These are phyloP conservation scores for Alternaria arborescens DNA, from an alignment of 2,329 filamentous ascomycete genomes.

Conservation along the genomic window DNA sequence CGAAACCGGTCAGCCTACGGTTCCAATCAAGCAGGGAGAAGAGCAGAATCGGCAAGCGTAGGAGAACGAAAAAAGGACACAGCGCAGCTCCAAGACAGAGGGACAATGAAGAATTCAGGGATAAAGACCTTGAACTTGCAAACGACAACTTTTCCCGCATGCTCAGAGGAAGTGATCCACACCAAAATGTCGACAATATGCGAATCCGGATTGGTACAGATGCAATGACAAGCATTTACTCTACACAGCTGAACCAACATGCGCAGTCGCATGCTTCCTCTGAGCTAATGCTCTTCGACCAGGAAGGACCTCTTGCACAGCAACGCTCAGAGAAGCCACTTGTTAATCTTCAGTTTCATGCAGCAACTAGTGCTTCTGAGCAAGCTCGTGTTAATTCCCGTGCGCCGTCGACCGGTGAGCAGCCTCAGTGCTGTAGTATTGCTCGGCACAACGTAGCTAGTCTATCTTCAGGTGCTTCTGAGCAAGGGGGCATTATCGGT, in stretches of 20 bases:
- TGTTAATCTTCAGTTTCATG: constrained; percentile 9
- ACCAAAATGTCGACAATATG: constrained; percentile 34
- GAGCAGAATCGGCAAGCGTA: constrained; percentile 44
- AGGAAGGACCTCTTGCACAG: constrained; percentile 26
- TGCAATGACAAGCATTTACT: constrained; percentile 40
- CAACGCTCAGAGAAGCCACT: constrained; percentile 7
- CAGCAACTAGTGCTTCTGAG: constrained; percentile 6
- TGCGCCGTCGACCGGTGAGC: constrained; percentile 10
- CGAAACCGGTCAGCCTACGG: constrained; percentile 41
- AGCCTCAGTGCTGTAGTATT: neutral
- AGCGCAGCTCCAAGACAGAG: constrained; percentile 8
- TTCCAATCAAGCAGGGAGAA: constrained; percentile 40
- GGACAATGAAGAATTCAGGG: neutral
- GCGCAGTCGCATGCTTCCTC: constrained; percentile 33
- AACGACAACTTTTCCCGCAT: constrained; percentile 8
- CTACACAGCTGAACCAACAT: constrained; percentile 19
- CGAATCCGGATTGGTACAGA: constrained; percentile 49
- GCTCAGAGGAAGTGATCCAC: constrained; percentile 21
- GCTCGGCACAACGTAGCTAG: neutral
- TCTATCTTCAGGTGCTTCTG: neutral
- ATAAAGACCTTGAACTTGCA: constrained; percentile 3
- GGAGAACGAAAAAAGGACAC: constrained; percentile 28
- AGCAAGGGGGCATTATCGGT: constrained; percentile 6
- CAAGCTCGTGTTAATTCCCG: neutral
- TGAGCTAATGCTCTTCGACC: constrained; percentile 50